A percentile compares a stretch with the other conserved stretches of the same genome.
Evolutionary conservation across 306 rosid genomes (phyloP).

Genomic region (Vigna hirtella): DNA sequence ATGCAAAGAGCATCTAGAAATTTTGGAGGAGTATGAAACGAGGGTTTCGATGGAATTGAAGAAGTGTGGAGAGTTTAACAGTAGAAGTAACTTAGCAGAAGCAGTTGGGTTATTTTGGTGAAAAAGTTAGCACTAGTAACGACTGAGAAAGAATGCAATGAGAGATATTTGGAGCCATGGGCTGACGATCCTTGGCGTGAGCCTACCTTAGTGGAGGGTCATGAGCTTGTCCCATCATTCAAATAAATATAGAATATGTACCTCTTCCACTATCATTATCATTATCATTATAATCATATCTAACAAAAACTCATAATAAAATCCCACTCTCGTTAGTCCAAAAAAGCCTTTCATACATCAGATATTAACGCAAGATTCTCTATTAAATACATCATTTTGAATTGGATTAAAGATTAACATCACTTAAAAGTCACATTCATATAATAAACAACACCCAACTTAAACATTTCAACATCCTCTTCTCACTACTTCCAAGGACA

Average conservation of each 20-base stretch:
- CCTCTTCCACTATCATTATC: conserved; percentile 28
- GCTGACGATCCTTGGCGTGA: conserved; percentile 11
- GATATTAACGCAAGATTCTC: too few species aligned
- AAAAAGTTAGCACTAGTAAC: conserved; percentile 25
- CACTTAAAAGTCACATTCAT: too few species aligned
- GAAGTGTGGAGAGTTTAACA: too few species aligned
- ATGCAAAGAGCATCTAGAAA: too few species aligned
- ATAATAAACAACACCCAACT: too few species aligned
- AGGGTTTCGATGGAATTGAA: too few species aligned
- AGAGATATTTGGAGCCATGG: conserved; percentile 11
- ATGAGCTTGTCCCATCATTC: conserved; percentile 57
- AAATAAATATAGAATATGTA: conserved; percentile 46
- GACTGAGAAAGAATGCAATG: conserved; percentile 4
- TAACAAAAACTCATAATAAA: too few species aligned
- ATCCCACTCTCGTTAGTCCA: too few species aligned
- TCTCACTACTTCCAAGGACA: background rate
- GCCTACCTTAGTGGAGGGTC: conserved; percentile 54
- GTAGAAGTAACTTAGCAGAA: background rate
- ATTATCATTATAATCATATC: conserved; percentile 19
- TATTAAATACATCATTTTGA: too few species aligned
- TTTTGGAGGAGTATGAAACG: too few species aligned
- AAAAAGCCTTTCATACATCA: too few species aligned
- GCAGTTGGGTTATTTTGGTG: background rate
- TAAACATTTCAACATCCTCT: background rate
- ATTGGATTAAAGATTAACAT: too few species aligned